A percentile compares a stretch with the other conserved stretches of the same genome.
Conservation (phyloP, 768 basidiomycete genomes). For the Gyrodon lividus region DNA sequence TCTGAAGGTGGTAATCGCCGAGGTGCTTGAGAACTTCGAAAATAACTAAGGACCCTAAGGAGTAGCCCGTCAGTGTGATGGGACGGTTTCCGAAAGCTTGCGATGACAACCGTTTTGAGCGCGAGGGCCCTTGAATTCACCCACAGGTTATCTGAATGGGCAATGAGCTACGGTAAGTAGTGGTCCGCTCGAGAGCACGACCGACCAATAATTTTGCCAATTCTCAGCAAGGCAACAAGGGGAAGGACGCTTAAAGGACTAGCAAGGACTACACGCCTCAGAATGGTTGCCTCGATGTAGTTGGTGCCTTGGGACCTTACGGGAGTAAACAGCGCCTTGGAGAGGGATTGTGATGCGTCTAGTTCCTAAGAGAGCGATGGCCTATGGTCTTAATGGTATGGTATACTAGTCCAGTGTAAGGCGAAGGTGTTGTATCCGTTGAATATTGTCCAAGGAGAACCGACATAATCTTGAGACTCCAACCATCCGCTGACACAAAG, state of each 20-base stretch:
- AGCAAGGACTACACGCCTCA: slow-evolving; percentile 52
- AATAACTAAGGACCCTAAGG: slow-evolving; percentile 54
- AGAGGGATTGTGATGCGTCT: slow-evolving; percentile 48
- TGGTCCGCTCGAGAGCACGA: background rate
- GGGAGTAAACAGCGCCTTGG: slow-evolving; percentile 44
- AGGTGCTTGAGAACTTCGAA: slow-evolving; percentile 54
- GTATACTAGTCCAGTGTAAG: slow-evolving; percentile 51
- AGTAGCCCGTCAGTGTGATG: slow-evolving; percentile 55
- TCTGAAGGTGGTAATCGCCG: slow-evolving; percentile 41
- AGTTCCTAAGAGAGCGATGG: slow-evolving; percentile 44
- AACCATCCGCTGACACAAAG: slow-evolving; percentile 61
- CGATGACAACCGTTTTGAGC: slow-evolving; percentile 48
- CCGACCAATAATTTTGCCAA: slow-evolving; percentile 54
- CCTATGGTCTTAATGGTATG: background rate
- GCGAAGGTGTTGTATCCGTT: slow-evolving; percentile 51
- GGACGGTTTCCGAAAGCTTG: slow-evolving; percentile 55
- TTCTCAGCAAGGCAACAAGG: slow-evolving; percentile 48
- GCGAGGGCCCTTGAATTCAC: slow-evolving; percentile 54
- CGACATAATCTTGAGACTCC: slow-evolving; percentile 42
- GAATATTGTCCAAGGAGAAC: slow-evolving; percentile 53
- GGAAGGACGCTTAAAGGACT: slow-evolving; percentile 48
- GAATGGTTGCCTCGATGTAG: slow-evolving; percentile 47
- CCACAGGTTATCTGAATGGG: slow-evolving; percentile 53
- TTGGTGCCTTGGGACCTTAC: slow-evolving; percentile 49
- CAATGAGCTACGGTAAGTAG: background rate